Evolutionary conservation across 371 early-diverging fungal genomes (phyloP).

Genomic region (Mucor sp.): DNA sequence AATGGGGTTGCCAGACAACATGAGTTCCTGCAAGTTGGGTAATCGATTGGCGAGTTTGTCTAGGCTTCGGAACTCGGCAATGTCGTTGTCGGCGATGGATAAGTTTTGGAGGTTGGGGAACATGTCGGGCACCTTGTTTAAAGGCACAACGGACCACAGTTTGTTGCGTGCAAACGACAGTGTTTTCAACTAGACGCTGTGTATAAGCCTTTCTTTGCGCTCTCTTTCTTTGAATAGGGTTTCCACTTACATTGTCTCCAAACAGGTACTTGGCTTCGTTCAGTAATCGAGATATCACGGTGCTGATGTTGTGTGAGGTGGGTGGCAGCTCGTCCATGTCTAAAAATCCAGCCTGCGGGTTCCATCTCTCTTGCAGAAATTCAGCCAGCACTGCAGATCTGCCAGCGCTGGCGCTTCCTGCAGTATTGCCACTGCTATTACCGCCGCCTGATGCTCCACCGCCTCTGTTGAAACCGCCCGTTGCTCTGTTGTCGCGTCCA

Average conservation of each 20-base stretch:
- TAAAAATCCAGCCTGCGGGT: conserved; percentile 45
- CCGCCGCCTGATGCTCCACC: background rate
- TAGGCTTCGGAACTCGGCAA: conserved; percentile 49
- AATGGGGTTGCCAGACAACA: conserved; percentile 60
- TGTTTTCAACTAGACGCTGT: conserved; percentile 43
- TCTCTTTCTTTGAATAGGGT: background rate
- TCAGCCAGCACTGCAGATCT: conserved; percentile 25
- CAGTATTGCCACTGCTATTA: background rate
- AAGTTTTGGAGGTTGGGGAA: conserved; percentile 59
- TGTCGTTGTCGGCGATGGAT: conserved; percentile 59
- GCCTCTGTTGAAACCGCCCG: background rate
- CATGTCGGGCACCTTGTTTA: conserved; percentile 39
- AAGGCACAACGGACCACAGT: conserved; percentile 44
- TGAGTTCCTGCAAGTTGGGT: conserved; percentile 47
- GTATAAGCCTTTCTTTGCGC: background rate
- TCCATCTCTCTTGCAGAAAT: conserved; percentile 54
- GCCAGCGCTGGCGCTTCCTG: background rate
- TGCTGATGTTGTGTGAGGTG: conserved; percentile 32
- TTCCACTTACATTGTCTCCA: conserved; percentile 43
- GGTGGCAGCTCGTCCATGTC: conserved; percentile 53
- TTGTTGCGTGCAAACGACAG: conserved; percentile 57
- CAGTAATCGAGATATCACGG: conserved; percentile 48
- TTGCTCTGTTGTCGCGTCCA: background rate
- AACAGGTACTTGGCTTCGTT: conserved; percentile 50
- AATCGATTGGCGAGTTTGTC: conserved; percentile 47